These are phyloP conservation scores for Sporothrix phasma DNA, from an alignment of 2,329 filamentous ascomycete genomes.

Conservation along the genomic window DNA sequence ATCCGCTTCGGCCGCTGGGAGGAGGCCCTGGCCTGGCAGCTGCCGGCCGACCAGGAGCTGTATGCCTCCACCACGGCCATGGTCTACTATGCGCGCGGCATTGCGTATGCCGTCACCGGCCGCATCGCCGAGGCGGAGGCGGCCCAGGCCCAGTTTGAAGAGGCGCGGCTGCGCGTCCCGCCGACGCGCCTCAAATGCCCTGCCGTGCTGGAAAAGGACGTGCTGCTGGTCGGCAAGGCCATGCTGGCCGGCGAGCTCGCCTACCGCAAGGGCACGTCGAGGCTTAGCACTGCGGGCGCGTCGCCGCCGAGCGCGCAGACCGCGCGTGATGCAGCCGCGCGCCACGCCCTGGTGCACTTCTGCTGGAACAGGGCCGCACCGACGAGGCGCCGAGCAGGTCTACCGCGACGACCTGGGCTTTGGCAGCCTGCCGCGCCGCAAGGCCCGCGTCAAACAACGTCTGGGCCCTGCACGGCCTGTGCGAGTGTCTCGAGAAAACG, in stretches of 20 bases:
- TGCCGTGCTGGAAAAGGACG: constrained; percentile 13
- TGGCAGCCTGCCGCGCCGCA: constrained; percentile 40
- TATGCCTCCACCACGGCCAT: constrained; percentile 46
- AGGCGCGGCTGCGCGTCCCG: constrained; percentile 28
- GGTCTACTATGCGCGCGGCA: constrained; percentile 42
- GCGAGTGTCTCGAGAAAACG: constrained; percentile 45
- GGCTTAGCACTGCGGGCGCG: constrained; percentile 33
- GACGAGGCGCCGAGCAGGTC: constrained; percentile 33
- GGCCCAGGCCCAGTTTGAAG: not conserved
- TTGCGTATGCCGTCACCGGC: constrained; percentile 40
- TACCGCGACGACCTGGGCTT: constrained; percentile 39
- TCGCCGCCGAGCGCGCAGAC: constrained; percentile 43
- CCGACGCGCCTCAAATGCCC: constrained; percentile 9
- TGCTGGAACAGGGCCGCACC: constrained; percentile 41
- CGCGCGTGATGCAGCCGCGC: constrained; percentile 50
- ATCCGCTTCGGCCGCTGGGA: constrained; percentile 47
- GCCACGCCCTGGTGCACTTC: constrained; percentile 47
- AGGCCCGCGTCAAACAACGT: constrained; percentile 50
- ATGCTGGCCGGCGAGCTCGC: constrained; percentile 53
- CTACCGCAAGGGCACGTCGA: constrained; percentile 43
- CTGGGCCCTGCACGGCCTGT: constrained; percentile 49
- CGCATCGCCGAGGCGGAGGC: constrained; percentile 31
- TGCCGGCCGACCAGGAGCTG: constrained; percentile 37
- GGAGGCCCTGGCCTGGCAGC: constrained; percentile 34
- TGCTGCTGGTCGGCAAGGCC: constrained; percentile 27